A percentile compares a stretch with the other conserved stretches of the same genome.
phyloP scores from a whole-genome alignment of 225 moss, liverwort and hornwort genomes.

The Asterella californica region DNA sequence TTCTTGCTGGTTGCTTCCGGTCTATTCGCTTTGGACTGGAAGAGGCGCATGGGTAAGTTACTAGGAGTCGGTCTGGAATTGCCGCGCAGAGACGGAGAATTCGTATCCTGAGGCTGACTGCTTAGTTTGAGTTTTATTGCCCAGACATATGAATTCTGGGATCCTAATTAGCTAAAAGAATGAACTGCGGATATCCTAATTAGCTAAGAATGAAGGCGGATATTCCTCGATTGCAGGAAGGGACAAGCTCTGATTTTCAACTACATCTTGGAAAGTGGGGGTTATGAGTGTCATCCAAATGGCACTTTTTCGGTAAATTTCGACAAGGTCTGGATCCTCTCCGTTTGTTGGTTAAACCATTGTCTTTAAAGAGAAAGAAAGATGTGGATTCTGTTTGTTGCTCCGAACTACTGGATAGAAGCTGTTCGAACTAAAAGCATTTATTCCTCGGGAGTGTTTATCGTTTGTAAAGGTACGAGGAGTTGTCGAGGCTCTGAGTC shows the following conservation, averaged over 20 bases:
- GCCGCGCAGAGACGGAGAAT: background rate
- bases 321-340: constrained; percentile 44
- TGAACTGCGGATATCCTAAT: no score
- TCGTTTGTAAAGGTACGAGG: constrained; percentile 58
- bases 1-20: constrained; percentile 94
- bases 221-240: constrained; percentile 49
- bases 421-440: background rate
- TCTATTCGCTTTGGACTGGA: constrained; percentile 93
- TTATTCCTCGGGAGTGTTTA: no score
- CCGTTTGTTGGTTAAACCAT: background rate
- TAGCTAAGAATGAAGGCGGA: no score
- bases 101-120: no score
- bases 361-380: background rate
- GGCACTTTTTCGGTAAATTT: constrained; percentile 83
- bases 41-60: constrained; percentile 85
- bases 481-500: constrained; percentile 71
- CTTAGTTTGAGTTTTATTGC: no score
- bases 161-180: no score
- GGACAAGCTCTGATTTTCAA: constrained; percentile 96
- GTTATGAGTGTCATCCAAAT: constrained; percentile 61
- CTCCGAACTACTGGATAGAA: background rate
- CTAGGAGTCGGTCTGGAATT: background rate
- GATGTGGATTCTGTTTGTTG: background rate
- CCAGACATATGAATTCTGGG: no score
- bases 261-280: constrained; percentile 80